These are phyloP conservation scores for Saksenaea oblongispora DNA, from an alignment of 371 early-diverging fungal genomes.

Conservation along the genomic window DNA sequence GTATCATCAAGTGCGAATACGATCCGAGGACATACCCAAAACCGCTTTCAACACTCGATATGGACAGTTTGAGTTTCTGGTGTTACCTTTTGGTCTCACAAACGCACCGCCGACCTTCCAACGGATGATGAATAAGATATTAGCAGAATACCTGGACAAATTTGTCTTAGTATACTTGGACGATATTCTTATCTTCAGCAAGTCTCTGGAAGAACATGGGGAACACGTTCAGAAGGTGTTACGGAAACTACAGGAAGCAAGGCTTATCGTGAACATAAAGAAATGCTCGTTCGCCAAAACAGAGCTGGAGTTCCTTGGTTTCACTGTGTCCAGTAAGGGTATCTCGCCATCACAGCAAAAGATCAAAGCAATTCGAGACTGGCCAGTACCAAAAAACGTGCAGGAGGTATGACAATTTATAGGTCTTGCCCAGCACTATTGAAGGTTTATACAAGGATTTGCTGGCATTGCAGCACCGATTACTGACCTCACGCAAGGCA, in stretches of 20 bases:
- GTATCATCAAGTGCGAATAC: slow-evolving; percentile 15
- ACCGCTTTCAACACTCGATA: slow-evolving; percentile 39
- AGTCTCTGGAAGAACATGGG: slow-evolving; percentile 45
- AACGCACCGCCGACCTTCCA: slow-evolving; percentile 42
- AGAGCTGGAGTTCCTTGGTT: slow-evolving; percentile 48
- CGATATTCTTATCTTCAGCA: slow-evolving; percentile 58
- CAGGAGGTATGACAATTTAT: slow-evolving; percentile 39
- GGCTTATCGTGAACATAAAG: slow-evolving; percentile 36
- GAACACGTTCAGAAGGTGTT: slow-evolving; percentile 40
- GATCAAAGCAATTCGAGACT: slow-evolving; percentile 28
- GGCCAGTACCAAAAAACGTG: slow-evolving; percentile 37
- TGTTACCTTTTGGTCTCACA: slow-evolving; percentile 54
- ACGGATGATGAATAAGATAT: slow-evolving; percentile 33
- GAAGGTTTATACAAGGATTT: slow-evolving; percentile 33
- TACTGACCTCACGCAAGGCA: slow-evolving; percentile 33
- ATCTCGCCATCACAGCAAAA: slow-evolving; percentile 27
- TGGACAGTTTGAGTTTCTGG: slow-evolving; percentile 46
- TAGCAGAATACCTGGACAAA: slow-evolving; percentile 34
- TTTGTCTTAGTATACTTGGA: slow-evolving; percentile 55
- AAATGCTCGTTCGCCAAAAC: slow-evolving; percentile 55
- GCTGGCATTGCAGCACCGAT: slow-evolving; percentile 41
- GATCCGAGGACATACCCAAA: slow-evolving; percentile 11
- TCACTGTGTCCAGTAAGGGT: slow-evolving; percentile 29
- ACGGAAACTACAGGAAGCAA: slow-evolving; percentile 23
- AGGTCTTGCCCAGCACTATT: slow-evolving; percentile 36